Conservation (phyloP, 192 early-diverging fungal species). For the Phycomyces nitens region DNA sequence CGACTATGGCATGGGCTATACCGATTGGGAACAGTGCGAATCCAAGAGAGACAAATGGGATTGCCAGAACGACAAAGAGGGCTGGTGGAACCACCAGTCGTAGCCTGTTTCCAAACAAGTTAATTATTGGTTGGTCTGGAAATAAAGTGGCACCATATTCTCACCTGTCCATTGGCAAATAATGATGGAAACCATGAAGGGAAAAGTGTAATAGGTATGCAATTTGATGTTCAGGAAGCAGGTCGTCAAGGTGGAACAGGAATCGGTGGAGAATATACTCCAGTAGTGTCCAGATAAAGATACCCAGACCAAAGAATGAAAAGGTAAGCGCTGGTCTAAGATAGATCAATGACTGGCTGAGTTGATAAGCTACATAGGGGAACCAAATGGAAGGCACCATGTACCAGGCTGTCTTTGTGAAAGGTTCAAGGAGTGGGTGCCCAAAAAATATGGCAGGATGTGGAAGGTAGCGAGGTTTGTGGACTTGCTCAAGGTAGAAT, state of each 20-base stretch:
- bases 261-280: conserved; percentile 92
- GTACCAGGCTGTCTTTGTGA: conserved; percentile 89
- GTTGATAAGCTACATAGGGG: conserved; percentile 58
- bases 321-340: conserved; percentile 37
- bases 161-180: conserved; percentile 88
- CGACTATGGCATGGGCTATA: conserved; percentile 61
- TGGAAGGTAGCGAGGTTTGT: conserved; percentile 76
- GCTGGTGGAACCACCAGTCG: conserved; percentile 95
- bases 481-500: conserved; percentile 85
- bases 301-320: conserved; percentile 57
- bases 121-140: neutral
- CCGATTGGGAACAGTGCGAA: conserved; percentile 54
- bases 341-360: conserved; percentile 23
- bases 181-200: conserved; percentile 93
- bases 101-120: conserved; percentile 42
- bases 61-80: conserved; percentile 62
- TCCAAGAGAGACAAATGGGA: conserved; percentile 49
- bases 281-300: conserved; percentile 76
- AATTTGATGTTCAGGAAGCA: conserved; percentile 75
- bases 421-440: conserved; percentile 63
- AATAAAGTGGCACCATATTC: neutral
- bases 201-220: conserved; percentile 77
- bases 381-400: conserved; percentile 84
- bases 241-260: conserved; percentile 85
- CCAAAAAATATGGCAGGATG: conserved; percentile 80